phyloP scores from a whole-genome alignment of 768 basidiomycete species.

The Mycena vulgaris region DNA sequence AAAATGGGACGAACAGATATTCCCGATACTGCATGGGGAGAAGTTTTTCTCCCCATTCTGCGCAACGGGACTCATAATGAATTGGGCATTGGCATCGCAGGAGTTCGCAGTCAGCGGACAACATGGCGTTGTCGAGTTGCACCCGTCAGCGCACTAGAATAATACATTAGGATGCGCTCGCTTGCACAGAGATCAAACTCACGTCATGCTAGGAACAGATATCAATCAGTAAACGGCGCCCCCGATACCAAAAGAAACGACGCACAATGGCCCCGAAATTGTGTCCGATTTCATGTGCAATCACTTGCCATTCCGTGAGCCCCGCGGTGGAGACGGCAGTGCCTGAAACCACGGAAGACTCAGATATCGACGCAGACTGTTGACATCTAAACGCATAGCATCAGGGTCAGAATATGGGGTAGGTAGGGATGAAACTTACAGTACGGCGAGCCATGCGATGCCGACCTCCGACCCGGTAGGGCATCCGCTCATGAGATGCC shows the following conservation, averaged over 20 bases:
- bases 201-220: slow-evolving; percentile 68
- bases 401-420: slow-evolving; percentile 14
- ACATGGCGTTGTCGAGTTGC: slow-evolving; percentile 70
- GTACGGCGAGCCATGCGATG: slow-evolving; percentile 89
- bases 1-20: slow-evolving; percentile 74
- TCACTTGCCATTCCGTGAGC: slow-evolving; percentile 85
- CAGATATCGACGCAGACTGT: slow-evolving; percentile 62
- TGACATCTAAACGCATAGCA: slow-evolving; percentile 61
- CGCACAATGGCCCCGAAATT: slow-evolving; percentile 92
- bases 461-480: slow-evolving; percentile 87
- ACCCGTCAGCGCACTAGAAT: slow-evolving; percentile 75
- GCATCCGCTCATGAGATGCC: slow-evolving; percentile 92
- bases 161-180: slow-evolving; percentile 14
- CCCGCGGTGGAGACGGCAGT: slow-evolving; percentile 87
- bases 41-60: slow-evolving; percentile 76
- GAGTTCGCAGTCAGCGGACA: slow-evolving; percentile 75
- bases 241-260: slow-evolving; percentile 36
- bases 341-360: slow-evolving; percentile 75
- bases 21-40: slow-evolving; percentile 86
- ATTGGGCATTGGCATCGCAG: slow-evolving; percentile 78
- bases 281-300: slow-evolving; percentile 88
- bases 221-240: slow-evolving; percentile 16
- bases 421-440: slow-evolving; percentile 58
- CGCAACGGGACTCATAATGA: slow-evolving; percentile 90
- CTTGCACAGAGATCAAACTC: slow-evolving; percentile 35